Evolutionary conservation across 129 eudicot species (phyloP).

Genomic region (Chrysanthemum makinoi): DNA sequence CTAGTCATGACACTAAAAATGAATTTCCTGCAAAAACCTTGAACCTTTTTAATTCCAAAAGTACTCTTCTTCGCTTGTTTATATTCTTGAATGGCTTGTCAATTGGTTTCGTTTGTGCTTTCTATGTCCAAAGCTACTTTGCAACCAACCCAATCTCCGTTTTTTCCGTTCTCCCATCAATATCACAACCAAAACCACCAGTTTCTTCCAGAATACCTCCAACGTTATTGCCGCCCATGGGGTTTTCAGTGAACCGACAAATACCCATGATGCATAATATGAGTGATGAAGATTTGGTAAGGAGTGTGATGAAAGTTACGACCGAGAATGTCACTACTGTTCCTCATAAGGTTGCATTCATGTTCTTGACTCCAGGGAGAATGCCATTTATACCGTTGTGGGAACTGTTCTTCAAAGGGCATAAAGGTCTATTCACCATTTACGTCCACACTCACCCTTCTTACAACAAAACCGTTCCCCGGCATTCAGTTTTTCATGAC

Average conservation of each 20-base stretch:
- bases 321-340: neutral
- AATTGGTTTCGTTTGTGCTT: conserved; percentile 39
- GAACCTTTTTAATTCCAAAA: conserved; percentile 6
- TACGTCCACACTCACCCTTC: conserved; percentile 46
- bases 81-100: conserved; percentile 45
- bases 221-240: neutral
- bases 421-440: conserved; percentile 37
- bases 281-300: conserved; percentile 55
- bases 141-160: conserved; percentile 14
- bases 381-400: conserved; percentile 48
- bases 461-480: conserved; percentile 28
- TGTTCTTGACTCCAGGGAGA: conserved; percentile 49
- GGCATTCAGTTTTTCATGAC: conserved; percentile 38
- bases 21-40: conserved; percentile 4
- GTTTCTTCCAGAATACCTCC: neutral
- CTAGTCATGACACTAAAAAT: conserved; percentile 2
- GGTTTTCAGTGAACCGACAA: conserved; percentile 16
- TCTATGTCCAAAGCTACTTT: conserved; percentile 34
- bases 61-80: conserved; percentile 31
- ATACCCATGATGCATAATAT: conserved; percentile 37
- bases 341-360: conserved; percentile 39
- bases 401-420: conserved; percentile 48
- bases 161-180: neutral
- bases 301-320: conserved; percentile 37
- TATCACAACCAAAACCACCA: neutral